These are phyloP conservation scores for Talaromyces stipitatus DNA, from an alignment of 495 filamentous ascomycete genomes.

Conservation along the genomic window DNA sequence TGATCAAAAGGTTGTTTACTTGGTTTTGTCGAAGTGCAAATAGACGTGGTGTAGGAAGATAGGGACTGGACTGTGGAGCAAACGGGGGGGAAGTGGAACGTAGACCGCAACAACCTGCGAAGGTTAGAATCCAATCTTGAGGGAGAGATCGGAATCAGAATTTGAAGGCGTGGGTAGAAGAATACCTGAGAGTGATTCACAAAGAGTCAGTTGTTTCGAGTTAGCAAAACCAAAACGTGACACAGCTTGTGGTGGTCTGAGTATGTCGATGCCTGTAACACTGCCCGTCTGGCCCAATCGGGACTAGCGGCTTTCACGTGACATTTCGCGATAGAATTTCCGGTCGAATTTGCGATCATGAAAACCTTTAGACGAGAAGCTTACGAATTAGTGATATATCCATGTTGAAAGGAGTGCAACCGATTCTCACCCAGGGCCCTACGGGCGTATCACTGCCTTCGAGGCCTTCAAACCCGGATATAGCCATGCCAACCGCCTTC, in stretches of 20 bases:
- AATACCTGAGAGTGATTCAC: not conserved
- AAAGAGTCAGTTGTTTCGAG: not conserved
- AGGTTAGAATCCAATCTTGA: not conserved
- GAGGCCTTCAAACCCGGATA: not conserved
- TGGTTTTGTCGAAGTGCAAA: not conserved
- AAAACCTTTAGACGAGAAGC: not conserved
- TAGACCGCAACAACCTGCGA: not conserved
- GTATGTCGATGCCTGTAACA: not conserved
- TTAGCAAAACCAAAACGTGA: not conserved
- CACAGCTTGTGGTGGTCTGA: not conserved
- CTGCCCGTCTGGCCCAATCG: not conserved
- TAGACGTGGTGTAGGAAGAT: not conserved
- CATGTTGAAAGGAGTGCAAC: constrained; percentile 3
- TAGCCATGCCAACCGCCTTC: constrained; percentile 1
- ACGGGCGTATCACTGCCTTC: not conserved
- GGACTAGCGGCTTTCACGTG: not conserved
- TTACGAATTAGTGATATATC: not conserved
- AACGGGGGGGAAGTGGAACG: constrained; percentile 6
- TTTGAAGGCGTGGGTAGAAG: not conserved
- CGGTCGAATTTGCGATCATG: not conserved
- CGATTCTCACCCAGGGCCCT: not conserved
- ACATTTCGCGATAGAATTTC: not conserved
- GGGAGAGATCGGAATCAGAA: not conserved
- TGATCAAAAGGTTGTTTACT: not conserved
- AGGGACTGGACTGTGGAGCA: not conserved